Base-by-base conservation (phyloP, 2,329 filamentous ascomycete species). In the Paecilomyces sp. region DNA sequence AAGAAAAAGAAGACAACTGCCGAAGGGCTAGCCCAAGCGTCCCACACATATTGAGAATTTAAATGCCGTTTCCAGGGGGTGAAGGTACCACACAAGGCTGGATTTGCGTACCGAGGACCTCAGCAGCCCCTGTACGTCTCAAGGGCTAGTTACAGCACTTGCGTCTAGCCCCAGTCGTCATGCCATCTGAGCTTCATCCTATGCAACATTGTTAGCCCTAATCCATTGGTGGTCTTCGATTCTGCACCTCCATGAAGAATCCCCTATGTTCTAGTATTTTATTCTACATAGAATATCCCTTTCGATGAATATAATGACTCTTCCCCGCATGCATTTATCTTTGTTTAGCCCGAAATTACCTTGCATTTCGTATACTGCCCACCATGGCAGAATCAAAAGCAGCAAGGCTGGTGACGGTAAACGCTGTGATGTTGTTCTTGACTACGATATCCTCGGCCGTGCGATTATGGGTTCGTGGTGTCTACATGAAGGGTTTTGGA, bases 11-110 rank as follows among this genome's bases (percentile, higher is more conserved):
- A n/a, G 13, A 12, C 8, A 3, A 47, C 7, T n/a, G 15, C 36
- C 36, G 36, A 47, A 47, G n/a, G 34, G 15, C 36, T 8, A 18
- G 15, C 15, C 33, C 36, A n/a, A 41, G 12, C 15, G 36, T 47
- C 15, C 15, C n/a, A 47, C 36, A 18, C 36, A 18, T n/a, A 8
- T 15, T 18, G 15, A 47, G 36, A 18, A 47, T 47, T 47, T n/a
- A 47, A n/a, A 47, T 18, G 36, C 36, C 6, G 15, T 47, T 47
- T 47, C 36, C 24, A 58, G 8, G 12, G 25, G 41, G 50, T 2
- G 58, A 31, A 11, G 57, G 36, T 50, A 51, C 59, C 30, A 62
- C 54, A 18, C 28, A n/a, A 36, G 31, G 57, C 3, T 54, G n/a
- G 15, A 28, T 36, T 51, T 58, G 28, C 28, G 52, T 36, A 58